Evolutionary conservation across 169 alveolate species (phyloP).

Genomic region (Nephromyces sp.): DNA sequence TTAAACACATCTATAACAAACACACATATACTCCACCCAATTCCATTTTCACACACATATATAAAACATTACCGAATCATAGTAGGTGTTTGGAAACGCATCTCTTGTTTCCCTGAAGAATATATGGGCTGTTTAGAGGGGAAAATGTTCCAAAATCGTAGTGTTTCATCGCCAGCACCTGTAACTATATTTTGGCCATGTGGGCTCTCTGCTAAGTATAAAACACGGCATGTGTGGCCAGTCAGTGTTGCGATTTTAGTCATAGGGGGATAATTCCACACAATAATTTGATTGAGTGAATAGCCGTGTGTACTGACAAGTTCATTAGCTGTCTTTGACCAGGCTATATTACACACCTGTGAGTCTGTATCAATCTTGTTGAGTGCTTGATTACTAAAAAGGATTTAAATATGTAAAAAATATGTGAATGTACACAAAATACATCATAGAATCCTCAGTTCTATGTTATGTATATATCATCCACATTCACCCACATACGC

Average conservation of each 20-base stretch:
- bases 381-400: neutral
- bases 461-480: too few relatives aligned
- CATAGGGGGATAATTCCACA: conserved; percentile 87
- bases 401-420: too few relatives aligned
- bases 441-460: too few relatives aligned
- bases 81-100: neutral
- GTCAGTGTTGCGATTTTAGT: conserved; percentile 62
- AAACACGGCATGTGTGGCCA: conserved; percentile 88
- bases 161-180: conserved; percentile 90
- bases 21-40: too few relatives aligned
- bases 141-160: conserved; percentile 87
- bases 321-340: conserved; percentile 81
- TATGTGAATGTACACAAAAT: too few relatives aligned
- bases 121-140: neutral
- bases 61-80: neutral
- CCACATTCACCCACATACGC: too few relatives aligned
- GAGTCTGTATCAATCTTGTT: conserved; percentile 71
- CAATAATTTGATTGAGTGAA: conserved; percentile 77
- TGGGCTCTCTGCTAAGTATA: conserved; percentile 85
- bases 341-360: conserved; percentile 87
- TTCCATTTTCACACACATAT: too few relatives aligned
- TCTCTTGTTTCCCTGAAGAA: neutral
- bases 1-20: too few relatives aligned
- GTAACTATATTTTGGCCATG: conserved; percentile 86
- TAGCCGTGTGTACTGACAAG: conserved; percentile 91